phyloP scores from a whole-genome alignment of 2,329 filamentous ascomycete genomes.

The Neofusicoccum laricinum region DNA sequence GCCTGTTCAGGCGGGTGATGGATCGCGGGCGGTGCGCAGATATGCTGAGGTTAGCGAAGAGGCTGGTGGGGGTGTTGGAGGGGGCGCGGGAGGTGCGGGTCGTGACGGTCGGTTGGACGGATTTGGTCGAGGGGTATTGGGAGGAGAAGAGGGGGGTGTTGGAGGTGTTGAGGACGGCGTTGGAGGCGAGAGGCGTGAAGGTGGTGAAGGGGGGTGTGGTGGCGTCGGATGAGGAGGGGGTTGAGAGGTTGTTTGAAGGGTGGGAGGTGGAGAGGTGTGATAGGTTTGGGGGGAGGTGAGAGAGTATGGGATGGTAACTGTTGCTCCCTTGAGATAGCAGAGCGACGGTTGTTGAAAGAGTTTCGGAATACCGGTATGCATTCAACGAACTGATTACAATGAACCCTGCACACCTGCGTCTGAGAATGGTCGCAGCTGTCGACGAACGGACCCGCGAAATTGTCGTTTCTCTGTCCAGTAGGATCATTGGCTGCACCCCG shows the following conservation, averaged over 20 bases:
- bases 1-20: neutral
- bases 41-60: conserved; percentile 4
- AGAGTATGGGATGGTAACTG: neutral
- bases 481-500: neutral
- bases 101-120: neutral
- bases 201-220: neutral
- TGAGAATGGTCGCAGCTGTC: too few species aligned
- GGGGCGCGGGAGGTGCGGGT: neutral
- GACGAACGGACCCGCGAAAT: too few species aligned
- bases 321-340: neutral
- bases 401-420: too few species aligned
- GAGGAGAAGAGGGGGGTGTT: neutral
- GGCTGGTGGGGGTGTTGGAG: neutral
- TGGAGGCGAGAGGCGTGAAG: neutral
- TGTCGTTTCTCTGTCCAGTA: too few species aligned
- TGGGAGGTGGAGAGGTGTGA: neutral
- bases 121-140: conserved; percentile 6
- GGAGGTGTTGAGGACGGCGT: neutral
- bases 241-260: neutral
- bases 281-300: neutral
- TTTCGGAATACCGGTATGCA: neutral
- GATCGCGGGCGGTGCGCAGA: neutral
- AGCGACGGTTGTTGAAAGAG: neutral
- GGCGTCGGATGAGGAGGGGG: neutral
- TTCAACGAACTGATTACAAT: too few species aligned